Conservation (phyloP, 805 yeast genomes). For the Naumovozyma castellii region DNA sequence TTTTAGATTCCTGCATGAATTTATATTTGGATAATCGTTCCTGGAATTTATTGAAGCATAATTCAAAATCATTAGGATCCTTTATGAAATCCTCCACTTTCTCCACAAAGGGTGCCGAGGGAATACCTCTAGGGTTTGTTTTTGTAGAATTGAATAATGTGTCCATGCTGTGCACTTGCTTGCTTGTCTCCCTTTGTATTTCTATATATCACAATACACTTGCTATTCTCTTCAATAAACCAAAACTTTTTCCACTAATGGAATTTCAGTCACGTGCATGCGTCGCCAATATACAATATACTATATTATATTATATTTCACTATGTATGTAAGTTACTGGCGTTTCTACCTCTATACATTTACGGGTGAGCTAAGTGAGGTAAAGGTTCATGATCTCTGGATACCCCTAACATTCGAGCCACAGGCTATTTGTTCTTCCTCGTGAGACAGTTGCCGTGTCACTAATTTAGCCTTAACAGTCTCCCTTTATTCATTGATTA, state of each 20-base stretch:
- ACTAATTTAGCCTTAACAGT: not conserved
- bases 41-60: conserved; percentile 65
- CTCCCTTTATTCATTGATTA: not conserved
- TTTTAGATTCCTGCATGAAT: conserved; percentile 55
- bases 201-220: no score
- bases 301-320: no score
- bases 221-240: no score
- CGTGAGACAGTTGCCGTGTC: not conserved
- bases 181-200: not conserved
- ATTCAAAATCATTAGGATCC: conserved; percentile 59
- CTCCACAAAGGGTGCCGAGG: conserved; percentile 90
- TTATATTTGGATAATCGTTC: conserved; percentile 83
- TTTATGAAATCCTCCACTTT: conserved; percentile 68
- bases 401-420: no score
- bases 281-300: no score
- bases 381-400: no score
- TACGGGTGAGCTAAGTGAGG: no score
- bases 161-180: conserved; percentile 20
- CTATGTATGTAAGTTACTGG: no score
- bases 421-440: no score
- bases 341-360: no score
- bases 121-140: conserved; percentile 88
- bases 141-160: conserved; percentile 40
- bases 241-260: no score
- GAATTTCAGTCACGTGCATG: no score